These are phyloP conservation scores for Magnaporthales sp. DNA, from an alignment of 2,329 filamentous ascomycete species.

Conservation along the genomic window DNA sequence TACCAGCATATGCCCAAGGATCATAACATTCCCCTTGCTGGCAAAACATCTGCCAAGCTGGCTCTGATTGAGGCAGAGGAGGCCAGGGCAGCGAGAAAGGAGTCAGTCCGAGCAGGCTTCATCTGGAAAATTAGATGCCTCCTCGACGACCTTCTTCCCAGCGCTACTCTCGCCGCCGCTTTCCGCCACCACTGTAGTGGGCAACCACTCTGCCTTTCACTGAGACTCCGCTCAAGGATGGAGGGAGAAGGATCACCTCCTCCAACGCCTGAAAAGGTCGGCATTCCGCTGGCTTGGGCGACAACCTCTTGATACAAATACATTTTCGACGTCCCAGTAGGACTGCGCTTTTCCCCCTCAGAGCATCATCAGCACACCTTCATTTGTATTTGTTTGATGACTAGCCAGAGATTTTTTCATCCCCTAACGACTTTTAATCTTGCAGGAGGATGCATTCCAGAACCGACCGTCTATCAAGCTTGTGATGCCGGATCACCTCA, in stretches of 20 bases:
- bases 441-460: conserved; percentile 81
- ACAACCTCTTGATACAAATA: not conserved
- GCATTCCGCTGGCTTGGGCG: not conserved
- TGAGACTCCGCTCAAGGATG: not conserved
- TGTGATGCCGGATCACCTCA: conserved; percentile 78
- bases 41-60: not conserved
- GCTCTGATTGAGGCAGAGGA: not conserved
- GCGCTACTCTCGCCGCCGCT: not conserved
- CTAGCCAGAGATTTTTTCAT: not conserved
- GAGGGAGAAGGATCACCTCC: not conserved
- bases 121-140: not conserved
- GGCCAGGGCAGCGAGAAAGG: not conserved
- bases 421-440: not conserved
- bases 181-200: not conserved
- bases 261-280: not conserved
- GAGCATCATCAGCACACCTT: not conserved
- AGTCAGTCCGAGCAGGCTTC: not conserved
- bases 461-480: conserved; percentile 78
- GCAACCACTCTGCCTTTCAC: not conserved
- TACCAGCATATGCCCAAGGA: conserved; percentile 6
- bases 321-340: not conserved
- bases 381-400: not conserved
- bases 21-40: conserved; percentile 13
- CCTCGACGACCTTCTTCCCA: too few relatives aligned
- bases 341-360: not conserved